Evolutionary conservation across 768 basidiomycete species (phyloP).

Genomic region (Serendipita sp.): DNA sequence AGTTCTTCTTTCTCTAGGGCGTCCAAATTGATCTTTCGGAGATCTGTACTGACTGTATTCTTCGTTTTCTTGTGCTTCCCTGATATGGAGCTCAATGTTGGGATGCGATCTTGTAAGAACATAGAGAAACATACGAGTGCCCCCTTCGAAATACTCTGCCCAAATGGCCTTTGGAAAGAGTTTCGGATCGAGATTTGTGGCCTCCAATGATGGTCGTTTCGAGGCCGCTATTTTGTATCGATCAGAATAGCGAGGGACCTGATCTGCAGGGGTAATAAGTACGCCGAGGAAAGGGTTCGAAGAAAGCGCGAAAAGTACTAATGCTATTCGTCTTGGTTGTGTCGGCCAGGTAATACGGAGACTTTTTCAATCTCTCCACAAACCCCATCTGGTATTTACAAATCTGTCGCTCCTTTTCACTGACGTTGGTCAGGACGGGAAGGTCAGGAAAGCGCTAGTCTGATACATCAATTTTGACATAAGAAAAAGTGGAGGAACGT

Average conservation of each 20-base stretch:
- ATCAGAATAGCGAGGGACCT: slow-evolving; percentile 63
- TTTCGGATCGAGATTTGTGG: slow-evolving; percentile 51
- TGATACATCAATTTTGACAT: not conserved
- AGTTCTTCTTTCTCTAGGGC: slow-evolving; percentile 26
- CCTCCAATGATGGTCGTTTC: slow-evolving; percentile 50
- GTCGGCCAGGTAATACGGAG: slow-evolving; percentile 64
- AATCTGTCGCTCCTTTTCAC: slow-evolving; percentile 47
- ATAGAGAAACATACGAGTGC: slow-evolving; percentile 36
- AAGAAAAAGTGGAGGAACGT: not conserved
- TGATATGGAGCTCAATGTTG: slow-evolving; percentile 14
- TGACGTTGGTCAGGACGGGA: slow-evolving; percentile 53
- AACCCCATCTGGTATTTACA: slow-evolving; percentile 54
- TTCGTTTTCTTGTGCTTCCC: slow-evolving; percentile 20
- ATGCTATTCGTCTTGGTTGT: slow-evolving; percentile 33
- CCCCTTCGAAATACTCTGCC: slow-evolving; percentile 59
- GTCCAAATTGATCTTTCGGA: slow-evolving; percentile 37
- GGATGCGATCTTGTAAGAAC: not conserved
- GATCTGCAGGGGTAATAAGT: slow-evolving; percentile 28
- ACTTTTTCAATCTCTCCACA: slow-evolving; percentile 45
- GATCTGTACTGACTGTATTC: slow-evolving; percentile 20
- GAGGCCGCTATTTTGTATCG: slow-evolving; percentile 51
- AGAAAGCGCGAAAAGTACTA: not conserved
- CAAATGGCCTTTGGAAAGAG: slow-evolving; percentile 70
- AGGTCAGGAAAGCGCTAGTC: slow-evolving; percentile 17
- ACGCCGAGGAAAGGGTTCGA: no score